Evolutionary conservation across 2,329 filamentous ascomycete species (phyloP), one percentile per base, ranked within the genome.

Genomic region (Trichoderma lentiforme): DNA sequence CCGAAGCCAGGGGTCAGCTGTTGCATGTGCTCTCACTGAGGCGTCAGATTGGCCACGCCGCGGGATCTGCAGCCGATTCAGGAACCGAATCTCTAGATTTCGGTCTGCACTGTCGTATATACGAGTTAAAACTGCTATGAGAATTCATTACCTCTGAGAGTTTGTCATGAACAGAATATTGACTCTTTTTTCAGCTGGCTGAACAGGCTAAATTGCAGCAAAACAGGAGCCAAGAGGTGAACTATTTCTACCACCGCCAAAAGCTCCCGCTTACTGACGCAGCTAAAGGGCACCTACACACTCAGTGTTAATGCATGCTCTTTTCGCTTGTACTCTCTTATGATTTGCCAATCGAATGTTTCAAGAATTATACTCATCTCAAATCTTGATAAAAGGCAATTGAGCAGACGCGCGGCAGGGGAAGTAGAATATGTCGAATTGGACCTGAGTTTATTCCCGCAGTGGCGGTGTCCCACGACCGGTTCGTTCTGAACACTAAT

Each of bases 1-100:
- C 67, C 67, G 67, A 70, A 70, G 67, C 9, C 67, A 70, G 57
- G 66, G 67, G 47, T 70, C n/a, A 9, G 67, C 15, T 21, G 8
- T 24, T 62, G 39, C 67, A 70, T 70, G 67, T 70, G 67, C 18
- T 69, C 26, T 1, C 26, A 2, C 7, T 28, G 43, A 70, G 67
- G 8, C 57, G 21, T 53, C 30, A 62, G 36, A 70, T 70, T 70
- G 67, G 67, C 39, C 4, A 24, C 21, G 14, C 36, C 14, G n/a
- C 14, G 47, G 15, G 36, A 61, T 58, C 51, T 67, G 64, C 64
- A 24, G 24, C 64, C 51, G 15, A 58, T 34, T 69, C 66, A 69
- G 66, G 66, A 51, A 69, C 66, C 66, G 56, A 51, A 69, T 21
- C 57, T 6, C 32, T 11, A 34, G n/a, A 60, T 26, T 61, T 51